phyloP scores from a whole-genome alignment of 139 green algal species.

The Zygnema circumcarinatum region DNA sequence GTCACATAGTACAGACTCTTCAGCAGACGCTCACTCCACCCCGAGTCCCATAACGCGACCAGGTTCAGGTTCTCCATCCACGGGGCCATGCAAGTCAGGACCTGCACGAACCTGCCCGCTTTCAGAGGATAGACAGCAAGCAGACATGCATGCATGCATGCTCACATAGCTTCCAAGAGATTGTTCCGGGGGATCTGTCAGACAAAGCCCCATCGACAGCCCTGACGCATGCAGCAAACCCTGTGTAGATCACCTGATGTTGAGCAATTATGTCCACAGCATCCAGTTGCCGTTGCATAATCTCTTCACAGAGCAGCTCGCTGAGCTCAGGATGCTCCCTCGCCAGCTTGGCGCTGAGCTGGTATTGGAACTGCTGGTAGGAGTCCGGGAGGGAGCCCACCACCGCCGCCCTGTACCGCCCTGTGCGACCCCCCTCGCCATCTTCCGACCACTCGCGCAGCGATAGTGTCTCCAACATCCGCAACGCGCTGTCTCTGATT shows the following conservation, averaged over 20 bases:
- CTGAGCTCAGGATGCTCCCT: slow-evolving; percentile 80
- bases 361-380: slow-evolving; percentile 85
- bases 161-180: not conserved
- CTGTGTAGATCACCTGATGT: slow-evolving; percentile 55
- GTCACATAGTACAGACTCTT: slow-evolving; percentile 87
- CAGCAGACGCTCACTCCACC: slow-evolving; percentile 81
- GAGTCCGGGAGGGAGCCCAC: slow-evolving; percentile 72
- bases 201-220: not conserved
- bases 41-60: slow-evolving; percentile 73
- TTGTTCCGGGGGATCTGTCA: not conserved
- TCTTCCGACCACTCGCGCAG: slow-evolving; percentile 40
- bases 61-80: slow-evolving; percentile 91
- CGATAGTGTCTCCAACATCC: slow-evolving; percentile 80
- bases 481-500: slow-evolving; percentile 84
- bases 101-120: slow-evolving; percentile 39
- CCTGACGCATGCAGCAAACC: not conserved
- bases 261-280: slow-evolving; percentile 61
- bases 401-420: slow-evolving; percentile 41
- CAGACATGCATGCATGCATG: not conserved
- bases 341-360: slow-evolving; percentile 77
- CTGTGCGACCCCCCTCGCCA: not conserved
- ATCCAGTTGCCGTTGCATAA: slow-evolving; percentile 75
- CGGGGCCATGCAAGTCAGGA: slow-evolving; percentile 81
- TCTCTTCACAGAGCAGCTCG: slow-evolving; percentile 82
- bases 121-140: not conserved